Evolutionary conservation across 768 basidiomycete species (phyloP), one percentile per base, ranked within the genome.

Genomic region (Lyophyllum decastes): DNA sequence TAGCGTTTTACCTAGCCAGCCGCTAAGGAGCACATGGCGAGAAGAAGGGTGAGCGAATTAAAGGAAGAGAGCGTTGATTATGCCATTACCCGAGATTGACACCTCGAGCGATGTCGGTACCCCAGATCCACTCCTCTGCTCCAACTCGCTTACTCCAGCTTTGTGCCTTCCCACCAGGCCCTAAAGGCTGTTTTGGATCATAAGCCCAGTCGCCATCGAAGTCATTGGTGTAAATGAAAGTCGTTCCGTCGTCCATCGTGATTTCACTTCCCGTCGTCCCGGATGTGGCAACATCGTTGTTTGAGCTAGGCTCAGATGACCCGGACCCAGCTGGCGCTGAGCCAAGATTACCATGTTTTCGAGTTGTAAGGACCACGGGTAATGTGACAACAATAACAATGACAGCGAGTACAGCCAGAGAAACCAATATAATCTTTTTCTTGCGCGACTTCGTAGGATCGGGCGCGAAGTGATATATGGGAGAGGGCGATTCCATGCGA

Each of bases 171-270:
- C 93, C 94, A 33, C 84, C 83, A 65, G 83, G 79, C 64, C 81
- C 83, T 72, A 92, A 90, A 2, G 93, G 92, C 59, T 86, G 74
- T 11, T 77, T 76, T 2, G 88, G 82, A 70, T 94, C 85, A 63
- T 76, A 79, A 49, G 85, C 87, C 94, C 94, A 97, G 63, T 77
- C 81, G 0, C 95, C 94, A 53, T 91, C 92, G 64, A 91, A 91
- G 8, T 78, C 52, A 68, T 95, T 97, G 43, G 69, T 67, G 72
- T 97, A 98, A 0, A 79, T 87, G 75, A 94, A 90, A 2, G 80
- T 89, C 4, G 85, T 79, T 10, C 94, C 94, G 66, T 94, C 86
- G 2, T 87, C 90, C 65, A 82, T 79, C 2, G 81, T 86, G 44
- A 94, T 75, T 14, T 75, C 73, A 55, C 83, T 89, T 12, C 93